Conservation (phyloP, 352 stramenopile species). For the Blastocystis sp. region DNA sequence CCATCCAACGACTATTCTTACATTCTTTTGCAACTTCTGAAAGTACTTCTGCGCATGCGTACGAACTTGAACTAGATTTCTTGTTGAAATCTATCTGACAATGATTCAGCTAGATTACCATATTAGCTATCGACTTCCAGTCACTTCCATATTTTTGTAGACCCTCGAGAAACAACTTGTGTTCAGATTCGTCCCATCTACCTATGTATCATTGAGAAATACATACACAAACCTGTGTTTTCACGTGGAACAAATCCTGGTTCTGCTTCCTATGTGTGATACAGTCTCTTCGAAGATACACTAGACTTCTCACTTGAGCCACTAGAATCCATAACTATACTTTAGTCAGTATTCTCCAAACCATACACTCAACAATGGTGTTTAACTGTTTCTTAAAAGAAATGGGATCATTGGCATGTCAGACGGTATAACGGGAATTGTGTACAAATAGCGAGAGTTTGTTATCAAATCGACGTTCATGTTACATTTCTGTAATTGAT, state of each 20-base stretch:
- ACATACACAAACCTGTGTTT: conserved; percentile 8
- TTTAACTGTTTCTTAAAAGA: too few species aligned
- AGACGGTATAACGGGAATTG: too few species aligned
- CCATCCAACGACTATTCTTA: background rate
- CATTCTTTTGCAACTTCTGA: conserved; percentile 66
- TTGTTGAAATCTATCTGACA: conserved; percentile 17
- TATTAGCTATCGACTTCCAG: conserved; percentile 75
- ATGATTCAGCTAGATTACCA: conserved; percentile 16
- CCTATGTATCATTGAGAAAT: conserved; percentile 63
- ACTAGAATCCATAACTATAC: too few species aligned
- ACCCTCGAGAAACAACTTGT: conserved; percentile 78
- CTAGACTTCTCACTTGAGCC: too few species aligned
- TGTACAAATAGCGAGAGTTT: too few species aligned
- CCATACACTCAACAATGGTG: too few species aligned
- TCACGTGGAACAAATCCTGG: background rate
- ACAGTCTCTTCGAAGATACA: too few species aligned
- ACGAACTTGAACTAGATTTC: conserved; percentile 65
- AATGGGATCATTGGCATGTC: too few species aligned
- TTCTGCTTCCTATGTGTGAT: background rate
- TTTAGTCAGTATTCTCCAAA: too few species aligned
- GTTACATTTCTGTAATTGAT: too few species aligned
- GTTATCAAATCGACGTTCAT: too few species aligned
- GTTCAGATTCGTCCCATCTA: conserved; percentile 79
- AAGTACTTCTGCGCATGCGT: conserved; percentile 68
- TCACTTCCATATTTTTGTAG: conserved; percentile 78